Conservation (phyloP, 208 protist species). For the Phytomonas serpens region DNA sequence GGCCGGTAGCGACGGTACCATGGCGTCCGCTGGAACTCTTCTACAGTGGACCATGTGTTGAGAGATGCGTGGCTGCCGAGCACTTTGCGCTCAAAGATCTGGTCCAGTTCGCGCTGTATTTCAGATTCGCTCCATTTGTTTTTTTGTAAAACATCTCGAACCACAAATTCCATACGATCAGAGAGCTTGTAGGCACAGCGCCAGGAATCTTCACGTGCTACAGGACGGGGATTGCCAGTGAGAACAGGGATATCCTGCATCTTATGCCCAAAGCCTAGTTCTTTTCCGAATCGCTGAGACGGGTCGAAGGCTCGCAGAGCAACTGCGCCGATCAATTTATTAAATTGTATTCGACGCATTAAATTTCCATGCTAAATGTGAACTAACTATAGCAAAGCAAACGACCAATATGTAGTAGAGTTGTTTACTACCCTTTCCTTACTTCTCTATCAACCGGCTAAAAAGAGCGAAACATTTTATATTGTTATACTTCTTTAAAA, state of each 20-base stretch:
- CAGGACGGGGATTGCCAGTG: constrained; percentile 72
- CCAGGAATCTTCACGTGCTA: constrained; percentile 74
- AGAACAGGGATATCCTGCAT: constrained; percentile 85
- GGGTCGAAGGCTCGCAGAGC: constrained; percentile 45
- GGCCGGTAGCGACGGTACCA: constrained; percentile 86
- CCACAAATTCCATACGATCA: constrained; percentile 79
- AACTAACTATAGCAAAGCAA: not conserved
- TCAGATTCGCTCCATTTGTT: constrained; percentile 56
- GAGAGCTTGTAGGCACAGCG: constrained; percentile 73
- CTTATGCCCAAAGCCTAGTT: constrained; percentile 76
- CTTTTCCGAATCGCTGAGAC: constrained; percentile 60
- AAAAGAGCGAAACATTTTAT: not conserved
- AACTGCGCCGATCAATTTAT: constrained; percentile 6
- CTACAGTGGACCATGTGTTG: constrained; percentile 82
- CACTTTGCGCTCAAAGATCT: constrained; percentile 64
- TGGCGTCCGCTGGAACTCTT: constrained; percentile 86
- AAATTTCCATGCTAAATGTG: constrained; percentile 6
- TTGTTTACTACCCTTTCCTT: not conserved
- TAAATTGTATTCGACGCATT: constrained; percentile 14
- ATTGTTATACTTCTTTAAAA: not conserved
- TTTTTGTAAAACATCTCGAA: constrained; percentile 57
- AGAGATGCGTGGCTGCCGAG: constrained; percentile 56
- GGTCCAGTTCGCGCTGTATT: constrained; percentile 67
- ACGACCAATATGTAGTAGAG: not conserved
- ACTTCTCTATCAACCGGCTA: not conserved